These are phyloP conservation scores for Cyamopsis tetragonoloba DNA, from an alignment of 306 rosid species.

Conservation along the genomic window DNA sequence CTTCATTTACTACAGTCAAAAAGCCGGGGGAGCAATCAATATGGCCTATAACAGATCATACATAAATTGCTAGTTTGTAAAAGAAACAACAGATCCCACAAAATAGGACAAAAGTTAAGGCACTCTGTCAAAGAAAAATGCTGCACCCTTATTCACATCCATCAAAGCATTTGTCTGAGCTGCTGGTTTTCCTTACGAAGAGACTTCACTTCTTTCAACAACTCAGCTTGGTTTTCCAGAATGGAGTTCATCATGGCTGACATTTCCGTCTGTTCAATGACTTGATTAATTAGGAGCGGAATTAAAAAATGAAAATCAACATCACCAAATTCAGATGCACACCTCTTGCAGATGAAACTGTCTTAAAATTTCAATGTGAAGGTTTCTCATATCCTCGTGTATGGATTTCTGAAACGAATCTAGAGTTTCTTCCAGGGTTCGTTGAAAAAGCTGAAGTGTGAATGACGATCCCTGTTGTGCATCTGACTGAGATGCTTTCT, in stretches of 20 bases:
- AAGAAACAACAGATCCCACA: conserved; percentile 25
- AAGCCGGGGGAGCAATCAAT: conserved; percentile 34
- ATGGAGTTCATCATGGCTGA: conserved; percentile 54
- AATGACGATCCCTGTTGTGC: conserved; percentile 80
- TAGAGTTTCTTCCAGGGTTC: conserved; percentile 81
- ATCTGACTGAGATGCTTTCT: conserved; percentile 59
- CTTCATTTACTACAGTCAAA: conserved; percentile 18
- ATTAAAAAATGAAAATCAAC: background rate
- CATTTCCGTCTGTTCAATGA: conserved; percentile 58
- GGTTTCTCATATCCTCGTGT: conserved; percentile 89
- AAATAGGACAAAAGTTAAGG: conserved; percentile 10
- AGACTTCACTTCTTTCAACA: conserved; percentile 82
- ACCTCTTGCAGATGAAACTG: conserved; percentile 99
- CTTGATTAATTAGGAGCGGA: conserved; percentile 13
- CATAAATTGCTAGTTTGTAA: conserved; percentile 18
- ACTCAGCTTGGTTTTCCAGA: conserved; percentile 85
- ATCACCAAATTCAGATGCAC: conserved; percentile 23
- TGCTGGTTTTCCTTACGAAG: conserved; percentile 84
- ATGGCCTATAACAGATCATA: conserved; percentile 21
- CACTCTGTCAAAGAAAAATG: conserved; percentile 10
- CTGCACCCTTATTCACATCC: conserved; percentile 15
- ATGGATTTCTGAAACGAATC: conserved; percentile 86
- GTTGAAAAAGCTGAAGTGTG: conserved; percentile 90
- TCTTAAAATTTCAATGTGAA: conserved; percentile 88
- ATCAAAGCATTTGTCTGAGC: conserved; percentile 83